phyloP scores from a whole-genome alignment of 352 stramenopile species.

The Phytophthora hibernalis region DNA sequence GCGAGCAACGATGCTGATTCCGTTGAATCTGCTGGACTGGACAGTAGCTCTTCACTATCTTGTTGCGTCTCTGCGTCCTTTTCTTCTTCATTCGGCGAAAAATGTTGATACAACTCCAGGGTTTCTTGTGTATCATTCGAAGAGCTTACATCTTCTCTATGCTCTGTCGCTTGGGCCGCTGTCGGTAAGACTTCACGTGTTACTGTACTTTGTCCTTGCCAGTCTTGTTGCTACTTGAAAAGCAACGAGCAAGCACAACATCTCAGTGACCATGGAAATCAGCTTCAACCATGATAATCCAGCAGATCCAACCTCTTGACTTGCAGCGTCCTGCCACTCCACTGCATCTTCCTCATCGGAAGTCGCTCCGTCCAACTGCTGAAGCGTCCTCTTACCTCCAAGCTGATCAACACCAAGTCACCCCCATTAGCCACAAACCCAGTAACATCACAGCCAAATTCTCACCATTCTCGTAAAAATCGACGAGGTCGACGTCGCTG shows the following conservation, averaged over 20 bases:
- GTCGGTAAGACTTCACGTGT: not conserved
- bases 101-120: not conserved
- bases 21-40: conserved; percentile 1
- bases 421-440: conserved; percentile 1
- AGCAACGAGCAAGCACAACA: not conserved
- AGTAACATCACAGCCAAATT: not conserved
- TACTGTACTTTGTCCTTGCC: not conserved
- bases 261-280: not conserved
- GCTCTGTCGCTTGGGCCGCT: not conserved
- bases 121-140: not conserved
- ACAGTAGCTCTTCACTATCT: not conserved
- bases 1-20: conserved; percentile 26
- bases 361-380: conserved; percentile 41
- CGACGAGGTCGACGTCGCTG: conserved; percentile 22
- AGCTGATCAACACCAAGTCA: conserved; percentile 28
- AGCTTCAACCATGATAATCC: not conserved
- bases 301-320: conserved; percentile 17
- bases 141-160: not conserved
- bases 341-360: conserved; percentile 30
- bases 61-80: conserved; percentile 2
- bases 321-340: conserved; percentile 19
- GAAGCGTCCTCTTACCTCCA: conserved; percentile 42
- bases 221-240: conserved; percentile 1
- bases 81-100: conserved; percentile 16
- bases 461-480: conserved; percentile 50